Evolutionary conservation across 176 grass and related monocot species (phyloP).

Genomic region (Triticum monococcum): DNA sequence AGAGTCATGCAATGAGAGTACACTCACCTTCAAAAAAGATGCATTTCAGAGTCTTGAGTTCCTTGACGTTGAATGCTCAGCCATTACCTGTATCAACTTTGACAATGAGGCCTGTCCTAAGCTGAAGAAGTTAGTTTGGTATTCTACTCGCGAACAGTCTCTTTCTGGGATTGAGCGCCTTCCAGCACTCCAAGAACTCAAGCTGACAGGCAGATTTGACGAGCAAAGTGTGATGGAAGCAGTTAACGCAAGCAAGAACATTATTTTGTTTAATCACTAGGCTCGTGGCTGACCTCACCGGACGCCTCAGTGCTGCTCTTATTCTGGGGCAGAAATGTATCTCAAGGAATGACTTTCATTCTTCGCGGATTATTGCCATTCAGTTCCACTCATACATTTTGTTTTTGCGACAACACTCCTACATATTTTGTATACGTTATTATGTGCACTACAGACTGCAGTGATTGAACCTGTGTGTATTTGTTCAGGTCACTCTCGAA

Average conservation of each 20-base stretch:
- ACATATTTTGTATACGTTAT: not conserved
- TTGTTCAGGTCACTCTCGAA: not conserved
- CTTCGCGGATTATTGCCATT: not conserved
- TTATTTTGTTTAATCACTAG: no score
- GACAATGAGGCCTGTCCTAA: not conserved
- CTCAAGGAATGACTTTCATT: not conserved
- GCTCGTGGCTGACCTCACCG: no score
- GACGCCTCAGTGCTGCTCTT: no score
- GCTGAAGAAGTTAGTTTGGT: not conserved
- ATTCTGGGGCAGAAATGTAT: not conserved
- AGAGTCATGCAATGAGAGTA: not conserved
- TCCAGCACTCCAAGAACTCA: not conserved
- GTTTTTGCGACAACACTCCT: not conserved
- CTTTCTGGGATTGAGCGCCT: not conserved
- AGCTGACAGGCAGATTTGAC: not conserved
- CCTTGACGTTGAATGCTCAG: not conserved
- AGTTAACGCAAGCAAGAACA: no score
- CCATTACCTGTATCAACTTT: not conserved
- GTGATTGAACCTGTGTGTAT: not conserved
- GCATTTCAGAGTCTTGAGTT: not conserved
- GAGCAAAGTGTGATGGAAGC: accelerated
- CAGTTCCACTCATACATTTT: no score
- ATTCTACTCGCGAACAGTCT: not conserved
- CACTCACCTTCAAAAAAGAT: not conserved
- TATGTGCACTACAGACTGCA: not conserved